These are phyloP conservation scores for Camelina neglecta DNA, from an alignment of 345 rosid species.

Conservation along the genomic window DNA sequence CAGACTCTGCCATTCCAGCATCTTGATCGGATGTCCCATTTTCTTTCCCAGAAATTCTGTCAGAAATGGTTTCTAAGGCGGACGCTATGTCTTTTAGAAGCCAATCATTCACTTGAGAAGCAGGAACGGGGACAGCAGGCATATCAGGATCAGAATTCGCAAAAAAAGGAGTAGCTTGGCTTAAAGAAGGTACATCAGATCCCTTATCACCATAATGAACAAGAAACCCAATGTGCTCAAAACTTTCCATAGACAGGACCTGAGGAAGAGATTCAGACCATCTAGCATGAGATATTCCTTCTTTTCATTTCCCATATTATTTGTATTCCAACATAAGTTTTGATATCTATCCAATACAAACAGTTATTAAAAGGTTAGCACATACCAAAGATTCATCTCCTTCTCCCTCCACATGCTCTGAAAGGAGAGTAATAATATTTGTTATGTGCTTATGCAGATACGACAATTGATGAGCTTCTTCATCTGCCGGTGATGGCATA, in stretches of 20 bases:
- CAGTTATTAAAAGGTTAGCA: slow-evolving; percentile 32
- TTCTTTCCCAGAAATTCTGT: slow-evolving; percentile 82
- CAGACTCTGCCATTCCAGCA: slow-evolving; percentile 77
- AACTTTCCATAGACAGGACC: slow-evolving; percentile 91
- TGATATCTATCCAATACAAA: not conserved
- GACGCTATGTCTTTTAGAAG: slow-evolving; percentile 72
- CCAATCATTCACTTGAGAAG: slow-evolving; percentile 86
- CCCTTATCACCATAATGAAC: slow-evolving; percentile 88
- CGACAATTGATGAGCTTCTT: slow-evolving; percentile 94
- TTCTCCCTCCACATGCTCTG: slow-evolving; percentile 83
- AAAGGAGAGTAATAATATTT: slow-evolving; percentile 82
- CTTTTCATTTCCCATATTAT: not conserved
- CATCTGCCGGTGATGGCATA: slow-evolving; percentile 93
- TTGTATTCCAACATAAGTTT: slow-evolving; percentile 1
- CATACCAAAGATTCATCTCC: slow-evolving; percentile 85
- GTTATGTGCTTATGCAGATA: slow-evolving; percentile 92
- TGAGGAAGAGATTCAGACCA: slow-evolving; percentile 40
- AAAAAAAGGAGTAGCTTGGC: slow-evolving; percentile 89
- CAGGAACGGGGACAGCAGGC: slow-evolving; percentile 89
- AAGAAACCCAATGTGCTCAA: slow-evolving; percentile 96
- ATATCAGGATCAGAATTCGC: slow-evolving; percentile 93
- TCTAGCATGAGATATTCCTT: slow-evolving; percentile 4
- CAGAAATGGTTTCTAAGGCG: slow-evolving; percentile 74
- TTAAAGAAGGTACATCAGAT: slow-evolving; percentile 66
- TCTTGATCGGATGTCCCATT: slow-evolving; percentile 60